These are phyloP conservation scores for Backusella parvicylindrica DNA, from an alignment of 192 early-diverging fungal genomes.

Conservation along the genomic window DNA sequence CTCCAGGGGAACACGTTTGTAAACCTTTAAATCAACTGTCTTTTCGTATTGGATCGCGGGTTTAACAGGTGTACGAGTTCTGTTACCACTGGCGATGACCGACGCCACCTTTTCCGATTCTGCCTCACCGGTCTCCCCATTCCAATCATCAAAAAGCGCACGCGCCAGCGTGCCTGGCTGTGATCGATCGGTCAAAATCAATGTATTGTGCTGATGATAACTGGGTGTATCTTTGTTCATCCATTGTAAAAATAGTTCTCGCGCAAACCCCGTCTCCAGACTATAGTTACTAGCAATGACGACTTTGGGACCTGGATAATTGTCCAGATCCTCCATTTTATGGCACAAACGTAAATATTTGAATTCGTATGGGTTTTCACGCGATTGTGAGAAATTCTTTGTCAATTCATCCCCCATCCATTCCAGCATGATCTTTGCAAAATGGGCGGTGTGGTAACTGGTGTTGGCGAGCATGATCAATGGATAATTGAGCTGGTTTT, in stretches of 20 bases:
- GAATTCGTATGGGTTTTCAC: conserved; percentile 90
- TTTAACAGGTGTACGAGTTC: conserved; percentile 23
- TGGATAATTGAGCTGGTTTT: conserved; percentile 56
- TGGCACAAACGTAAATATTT: conserved; percentile 70
- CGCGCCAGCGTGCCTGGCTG: conserved; percentile 66
- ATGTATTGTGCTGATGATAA: conserved; percentile 44
- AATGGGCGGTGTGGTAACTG: conserved; percentile 70
- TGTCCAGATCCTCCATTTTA: conserved; percentile 63
- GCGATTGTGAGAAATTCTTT: conserved; percentile 62
- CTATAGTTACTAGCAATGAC: conserved; percentile 80
- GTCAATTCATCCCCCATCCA: conserved; percentile 92
- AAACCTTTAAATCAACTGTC: conserved; percentile 37
- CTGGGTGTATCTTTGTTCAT: conserved; percentile 22
- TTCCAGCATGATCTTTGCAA: conserved; percentile 88
- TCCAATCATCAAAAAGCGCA: conserved; percentile 66
- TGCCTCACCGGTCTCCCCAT: conserved; percentile 36
- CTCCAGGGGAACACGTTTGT: conserved; percentile 73
- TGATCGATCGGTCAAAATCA: conserved; percentile 80
- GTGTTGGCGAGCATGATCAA: conserved; percentile 78
- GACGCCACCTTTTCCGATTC: conserved; percentile 20
- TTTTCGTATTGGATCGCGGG: conserved; percentile 29
- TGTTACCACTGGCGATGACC: conserved; percentile 3
- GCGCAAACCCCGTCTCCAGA: conserved; percentile 79
- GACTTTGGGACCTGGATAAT: conserved; percentile 72
- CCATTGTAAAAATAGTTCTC: conserved; percentile 79